Base-by-base conservation (phyloP, 768 basidiomycete genomes). In the Hebeloma cylindrosporum region DNA sequence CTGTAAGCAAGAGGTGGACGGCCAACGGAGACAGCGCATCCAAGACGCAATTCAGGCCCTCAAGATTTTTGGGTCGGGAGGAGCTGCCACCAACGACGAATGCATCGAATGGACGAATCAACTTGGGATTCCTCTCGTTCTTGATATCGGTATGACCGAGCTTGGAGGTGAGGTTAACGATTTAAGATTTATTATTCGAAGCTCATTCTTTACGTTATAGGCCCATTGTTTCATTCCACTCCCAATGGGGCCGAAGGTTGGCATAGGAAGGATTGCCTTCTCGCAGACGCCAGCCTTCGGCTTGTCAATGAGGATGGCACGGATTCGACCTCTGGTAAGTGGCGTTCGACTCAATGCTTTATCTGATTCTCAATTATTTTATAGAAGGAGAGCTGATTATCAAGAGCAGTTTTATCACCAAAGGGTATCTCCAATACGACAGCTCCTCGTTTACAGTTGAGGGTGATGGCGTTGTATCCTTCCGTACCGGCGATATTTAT, bases 121-220 rank as follows among this genome's bases (percentile, higher is more conserved):
- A 27, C 43, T 61, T 7, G 45, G 44, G 3, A 40, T 68, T n/a
- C 59, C 57, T 11, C 28, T 68, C n/a, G 50, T 62, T n/a, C 43
- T 65, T 25, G 57, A 60, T 47, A 61, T 68, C 31, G 67, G 67
- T 1, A 68, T 68, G 67, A 68, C 65, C 2, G 67, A 68, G 50
- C 20, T 65, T 2, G 63, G 64, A 33, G 62, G 66, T 67, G 46
- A 22, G 56, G 37, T 30, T 27, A 10, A 13, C 2, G 1, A 3
- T 39, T 23, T 1, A 13, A 18, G 13, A 2, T n/a, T 21, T 33
- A 4, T 34, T 11, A 17, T 17, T 9, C 21, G 23, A 30, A 20
- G 10, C 8, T 41, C 4, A 39, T 28, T 10, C n/a, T 20, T 16
- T 28, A 11, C 18, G 18, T 30, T 45, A 14, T 26, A 67, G 66